Conservation (phyloP, 2,329 filamentous ascomycete species). For the Botrytis sinoallii region DNA sequence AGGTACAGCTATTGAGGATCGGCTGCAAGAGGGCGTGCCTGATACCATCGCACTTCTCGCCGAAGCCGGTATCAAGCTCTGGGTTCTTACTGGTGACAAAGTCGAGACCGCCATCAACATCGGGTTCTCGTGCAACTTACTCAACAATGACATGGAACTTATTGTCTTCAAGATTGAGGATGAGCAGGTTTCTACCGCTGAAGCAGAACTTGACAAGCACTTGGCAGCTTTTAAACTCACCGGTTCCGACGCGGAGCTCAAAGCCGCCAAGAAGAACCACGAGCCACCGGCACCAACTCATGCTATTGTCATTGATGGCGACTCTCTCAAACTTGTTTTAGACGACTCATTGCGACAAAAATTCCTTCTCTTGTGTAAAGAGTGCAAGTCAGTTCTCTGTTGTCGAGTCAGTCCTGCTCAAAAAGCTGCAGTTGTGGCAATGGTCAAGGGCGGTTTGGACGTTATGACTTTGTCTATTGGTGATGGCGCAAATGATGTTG, state of each 20-base stretch:
- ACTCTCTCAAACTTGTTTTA: constrained; percentile 84
- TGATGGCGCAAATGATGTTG: constrained; percentile 92
- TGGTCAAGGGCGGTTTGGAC: constrained; percentile 93
- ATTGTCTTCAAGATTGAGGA: constrained; percentile 85
- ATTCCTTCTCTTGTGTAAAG: constrained; percentile 92
- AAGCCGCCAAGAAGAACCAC: constrained; percentile 75
- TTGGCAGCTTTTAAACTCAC: constrained; percentile 72
- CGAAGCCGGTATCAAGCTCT: constrained; percentile 94
- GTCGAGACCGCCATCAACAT: constrained; percentile 99
- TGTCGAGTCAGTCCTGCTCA: constrained; percentile 96
- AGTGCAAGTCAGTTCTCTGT: constrained; percentile 94
- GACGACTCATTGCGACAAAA: constrained; percentile 81
- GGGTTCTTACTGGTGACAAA: constrained; percentile 98
- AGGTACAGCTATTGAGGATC: constrained; percentile 95
- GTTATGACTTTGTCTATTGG: constrained; percentile 95
- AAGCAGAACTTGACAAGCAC: constrained; percentile 70
- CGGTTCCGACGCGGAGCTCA: constrained; percentile 82
- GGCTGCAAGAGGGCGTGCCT: constrained; percentile 92
- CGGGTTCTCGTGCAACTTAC: constrained; percentile 95
- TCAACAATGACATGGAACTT: constrained; percentile 97
- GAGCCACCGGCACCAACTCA: constrained; percentile 84
- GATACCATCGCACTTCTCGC: constrained; percentile 91
- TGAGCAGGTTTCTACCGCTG: constrained; percentile 60
- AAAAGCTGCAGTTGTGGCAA: constrained; percentile 92
- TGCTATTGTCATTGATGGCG: constrained; percentile 91